Evolutionary conservation across 2,329 filamentous ascomycete species (phyloP).

Genomic region (Venturia aucupariae): DNA sequence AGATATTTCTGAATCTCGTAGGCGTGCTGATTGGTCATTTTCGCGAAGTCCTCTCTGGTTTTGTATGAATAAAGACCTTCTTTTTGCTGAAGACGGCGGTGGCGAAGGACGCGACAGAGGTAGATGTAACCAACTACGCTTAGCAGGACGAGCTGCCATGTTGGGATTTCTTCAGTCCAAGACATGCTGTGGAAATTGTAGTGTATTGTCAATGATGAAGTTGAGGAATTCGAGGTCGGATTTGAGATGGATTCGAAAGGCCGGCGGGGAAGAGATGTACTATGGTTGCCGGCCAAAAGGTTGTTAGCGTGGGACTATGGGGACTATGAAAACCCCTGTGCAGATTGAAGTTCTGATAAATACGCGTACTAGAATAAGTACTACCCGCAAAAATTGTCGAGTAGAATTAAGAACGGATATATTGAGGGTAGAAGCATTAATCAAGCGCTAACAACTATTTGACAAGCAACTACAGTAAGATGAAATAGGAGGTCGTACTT

Average conservation of each 20-base stretch:
- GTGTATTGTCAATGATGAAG: neutral
- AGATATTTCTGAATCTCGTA: conserved; percentile 40
- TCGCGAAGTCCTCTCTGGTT: conserved; percentile 36
- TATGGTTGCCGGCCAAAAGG: no score
- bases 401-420: no score
- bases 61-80: conserved; percentile 36
- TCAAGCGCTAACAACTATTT: no score
- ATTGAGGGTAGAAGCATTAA: no score
- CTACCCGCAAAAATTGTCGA: no score
- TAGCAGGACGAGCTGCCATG: conserved; percentile 8
- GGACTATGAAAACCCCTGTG: no score
- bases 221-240: neutral
- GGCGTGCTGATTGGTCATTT: conserved; percentile 47
- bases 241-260: neutral
- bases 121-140: conserved; percentile 22
- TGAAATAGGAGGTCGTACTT: no score
- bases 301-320: no score
- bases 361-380: no score
- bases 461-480: no score
- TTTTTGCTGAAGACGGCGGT: conserved; percentile 30
- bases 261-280: neutral
- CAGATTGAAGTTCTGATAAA: no score
- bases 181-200: neutral
- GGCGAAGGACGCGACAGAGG: conserved; percentile 29
- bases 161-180: neutral